phyloP scores from a whole-genome alignment of 2,329 filamentous ascomycete species.

The Ascocoryne sarcoides region DNA sequence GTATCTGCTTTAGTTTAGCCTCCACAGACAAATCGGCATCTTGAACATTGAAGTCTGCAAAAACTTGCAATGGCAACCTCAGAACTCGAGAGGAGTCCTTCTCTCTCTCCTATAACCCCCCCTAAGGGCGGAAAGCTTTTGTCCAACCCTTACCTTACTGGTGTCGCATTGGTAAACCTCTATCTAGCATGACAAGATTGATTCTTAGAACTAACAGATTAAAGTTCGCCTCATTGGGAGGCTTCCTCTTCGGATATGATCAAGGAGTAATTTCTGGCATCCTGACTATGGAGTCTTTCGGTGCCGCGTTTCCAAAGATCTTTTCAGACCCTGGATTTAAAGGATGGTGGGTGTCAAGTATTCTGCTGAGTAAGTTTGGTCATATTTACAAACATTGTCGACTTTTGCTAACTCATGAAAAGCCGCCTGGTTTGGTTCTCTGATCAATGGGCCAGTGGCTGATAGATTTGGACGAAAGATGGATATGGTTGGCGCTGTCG shows the following conservation, averaged over 20 bases:
- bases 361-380: conserved; percentile 34
- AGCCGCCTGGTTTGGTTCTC: conserved; percentile 41
- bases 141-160: conserved; percentile 6
- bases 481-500: conserved; percentile 26
- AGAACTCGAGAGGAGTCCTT: background rate
- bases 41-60: too few relatives aligned
- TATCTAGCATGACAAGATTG: background rate
- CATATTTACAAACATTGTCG: too few relatives aligned
- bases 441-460: conserved; percentile 33
- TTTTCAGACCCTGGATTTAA: conserved; percentile 38
- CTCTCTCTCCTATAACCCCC: background rate
- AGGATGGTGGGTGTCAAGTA: conserved; percentile 43
- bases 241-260: conserved; percentile 38
- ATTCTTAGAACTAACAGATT: background rate
- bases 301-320: conserved; percentile 31
- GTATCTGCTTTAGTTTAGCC: too few relatives aligned
- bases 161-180: conserved; percentile 2
- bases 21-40: background rate
- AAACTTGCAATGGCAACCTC: background rate
- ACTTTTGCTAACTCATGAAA: too few relatives aligned
- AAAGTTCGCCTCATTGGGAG: conserved; percentile 35
- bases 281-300: conserved; percentile 38
- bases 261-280: conserved; percentile 39
- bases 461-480: conserved; percentile 26
- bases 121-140: background rate